Conservation (phyloP, 257 asterid species). For the Lavandula angustifolia region DNA sequence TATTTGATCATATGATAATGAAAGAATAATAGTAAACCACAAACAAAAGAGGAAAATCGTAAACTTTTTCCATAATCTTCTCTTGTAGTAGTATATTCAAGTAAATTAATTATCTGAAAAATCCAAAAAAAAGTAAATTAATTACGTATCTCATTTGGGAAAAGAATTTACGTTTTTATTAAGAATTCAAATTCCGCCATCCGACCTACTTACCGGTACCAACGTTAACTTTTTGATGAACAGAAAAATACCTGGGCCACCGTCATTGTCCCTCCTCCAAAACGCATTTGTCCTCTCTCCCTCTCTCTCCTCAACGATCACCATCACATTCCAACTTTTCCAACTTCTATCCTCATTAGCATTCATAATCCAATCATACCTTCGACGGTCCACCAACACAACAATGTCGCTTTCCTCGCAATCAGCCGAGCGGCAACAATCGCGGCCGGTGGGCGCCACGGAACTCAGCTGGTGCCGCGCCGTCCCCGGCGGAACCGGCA, state of each 20-base stretch:
- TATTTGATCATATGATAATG: no score
- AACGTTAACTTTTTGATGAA: no score
- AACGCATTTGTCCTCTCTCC: neutral
- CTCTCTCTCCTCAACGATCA: slow-evolving; percentile 5
- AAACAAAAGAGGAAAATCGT: no score
- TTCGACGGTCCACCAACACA: neutral
- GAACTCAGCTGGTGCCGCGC: slow-evolving; percentile 97
- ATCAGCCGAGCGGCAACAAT: slow-evolving; percentile 22
- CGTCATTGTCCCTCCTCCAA: slow-evolving; percentile 2
- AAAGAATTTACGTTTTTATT: no score
- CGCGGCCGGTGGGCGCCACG: slow-evolving; percentile 68
- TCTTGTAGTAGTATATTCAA: no score
- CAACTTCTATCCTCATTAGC: neutral
- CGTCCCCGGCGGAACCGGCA: slow-evolving; percentile 87
- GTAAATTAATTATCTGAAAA: no score
- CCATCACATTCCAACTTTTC: slow-evolving; percentile 2
- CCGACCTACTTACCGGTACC: no score
- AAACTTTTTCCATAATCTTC: no score
- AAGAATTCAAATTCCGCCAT: no score
- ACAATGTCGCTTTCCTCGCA: slow-evolving; percentile 35
- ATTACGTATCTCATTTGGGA: no score
- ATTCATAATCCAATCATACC: neutral
- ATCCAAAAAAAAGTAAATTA: no score
- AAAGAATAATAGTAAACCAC: no score
- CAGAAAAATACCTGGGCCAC: neutral